Percentiles rank a stretch among this genome's conserved stretches.
Evolutionary conservation across 1,284 basidiomycete genomes (phyloP).

Genomic region (Cryptococcus deneoformans): DNA sequence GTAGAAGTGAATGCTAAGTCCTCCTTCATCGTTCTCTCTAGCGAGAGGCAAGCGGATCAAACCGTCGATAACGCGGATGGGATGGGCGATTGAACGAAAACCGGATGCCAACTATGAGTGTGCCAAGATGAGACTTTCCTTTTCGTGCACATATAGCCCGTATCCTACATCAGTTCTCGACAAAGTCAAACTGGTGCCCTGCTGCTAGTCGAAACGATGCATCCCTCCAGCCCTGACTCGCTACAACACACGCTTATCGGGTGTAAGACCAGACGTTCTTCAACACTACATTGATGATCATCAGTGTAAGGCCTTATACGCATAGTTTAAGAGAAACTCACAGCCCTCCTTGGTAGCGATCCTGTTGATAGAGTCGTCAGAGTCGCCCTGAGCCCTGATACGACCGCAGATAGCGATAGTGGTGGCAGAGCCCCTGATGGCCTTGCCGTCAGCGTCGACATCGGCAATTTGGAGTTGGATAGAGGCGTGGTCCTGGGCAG

Average conservation of each 20-base stretch:
- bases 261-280: conserved; percentile 51
- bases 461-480: conserved; percentile 95
- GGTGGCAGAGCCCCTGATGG: conserved; percentile 74
- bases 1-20: not conserved
- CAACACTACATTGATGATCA: conserved; percentile 37
- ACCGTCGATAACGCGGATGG: not conserved
- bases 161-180: too few relatives aligned
- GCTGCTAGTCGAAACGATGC: conserved; percentile 14
- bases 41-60: not conserved
- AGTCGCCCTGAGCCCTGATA: conserved; percentile 92
- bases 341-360: conserved; percentile 92
- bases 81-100: not conserved
- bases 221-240: conserved; percentile 7
- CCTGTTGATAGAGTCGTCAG: conserved; percentile 95
- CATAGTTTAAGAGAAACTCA: conserved; percentile 56
- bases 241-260: conserved; percentile 27
- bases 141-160: too few relatives aligned
- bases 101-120: not conserved
- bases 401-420: conserved; percentile 93
- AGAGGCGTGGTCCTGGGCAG: conserved; percentile 98
- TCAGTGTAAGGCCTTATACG: conserved; percentile 1
- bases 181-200: not conserved
- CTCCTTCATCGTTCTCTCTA: not conserved
- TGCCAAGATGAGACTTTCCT: not conserved
- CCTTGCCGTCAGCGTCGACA: conserved; percentile 90